Percentiles rank a stretch among this genome's conserved stretches.
Evolutionary conservation across 768 basidiomycete genomes (phyloP).

Genomic region (Cubamyces sp.): DNA sequence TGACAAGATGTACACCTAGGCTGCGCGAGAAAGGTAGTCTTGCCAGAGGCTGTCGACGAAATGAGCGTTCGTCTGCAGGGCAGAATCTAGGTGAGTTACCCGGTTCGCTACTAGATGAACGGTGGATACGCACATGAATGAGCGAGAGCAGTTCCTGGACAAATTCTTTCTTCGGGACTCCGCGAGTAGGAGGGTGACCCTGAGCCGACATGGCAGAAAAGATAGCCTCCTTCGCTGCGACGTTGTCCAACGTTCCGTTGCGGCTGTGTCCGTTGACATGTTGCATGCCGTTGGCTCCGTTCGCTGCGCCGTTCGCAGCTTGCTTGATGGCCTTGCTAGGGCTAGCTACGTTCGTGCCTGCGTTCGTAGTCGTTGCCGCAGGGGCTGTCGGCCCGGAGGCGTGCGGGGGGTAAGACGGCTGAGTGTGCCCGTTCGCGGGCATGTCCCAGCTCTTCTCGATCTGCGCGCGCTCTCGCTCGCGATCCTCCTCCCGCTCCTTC

Average conservation of each 20-base stretch:
- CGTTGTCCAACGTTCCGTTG: conserved; percentile 12
- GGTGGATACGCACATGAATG: conserved; percentile 31
- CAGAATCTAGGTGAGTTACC: background rate
- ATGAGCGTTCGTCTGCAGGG: conserved; percentile 58
- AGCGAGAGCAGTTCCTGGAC: conserved; percentile 77
- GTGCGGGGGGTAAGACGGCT: conserved; percentile 7
- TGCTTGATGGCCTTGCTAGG: background rate
- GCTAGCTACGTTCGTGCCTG: background rate
- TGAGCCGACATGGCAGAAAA: conserved; percentile 10
- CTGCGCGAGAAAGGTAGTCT: conserved; percentile 43
- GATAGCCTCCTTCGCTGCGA: conserved; percentile 21
- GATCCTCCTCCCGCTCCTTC: conserved; percentile 38
- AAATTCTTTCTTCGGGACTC: conserved; percentile 43
- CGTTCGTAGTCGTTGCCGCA: background rate
- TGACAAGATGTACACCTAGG: background rate
- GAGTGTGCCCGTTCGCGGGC: conserved; percentile 36
- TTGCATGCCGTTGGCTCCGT: background rate
- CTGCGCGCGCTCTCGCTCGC: conserved; percentile 44
- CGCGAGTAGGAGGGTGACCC: background rate
- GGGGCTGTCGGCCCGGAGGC: background rate
- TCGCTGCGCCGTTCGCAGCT: conserved; percentile 1
- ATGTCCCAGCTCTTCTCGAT: conserved; percentile 70
- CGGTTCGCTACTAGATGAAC: background rate
- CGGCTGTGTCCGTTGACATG: conserved; percentile 2
- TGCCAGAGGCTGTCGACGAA: conserved; percentile 68